Conservation (phyloP, 1,139 yeast genomes). For the Maudiozyma humilis region DNA sequence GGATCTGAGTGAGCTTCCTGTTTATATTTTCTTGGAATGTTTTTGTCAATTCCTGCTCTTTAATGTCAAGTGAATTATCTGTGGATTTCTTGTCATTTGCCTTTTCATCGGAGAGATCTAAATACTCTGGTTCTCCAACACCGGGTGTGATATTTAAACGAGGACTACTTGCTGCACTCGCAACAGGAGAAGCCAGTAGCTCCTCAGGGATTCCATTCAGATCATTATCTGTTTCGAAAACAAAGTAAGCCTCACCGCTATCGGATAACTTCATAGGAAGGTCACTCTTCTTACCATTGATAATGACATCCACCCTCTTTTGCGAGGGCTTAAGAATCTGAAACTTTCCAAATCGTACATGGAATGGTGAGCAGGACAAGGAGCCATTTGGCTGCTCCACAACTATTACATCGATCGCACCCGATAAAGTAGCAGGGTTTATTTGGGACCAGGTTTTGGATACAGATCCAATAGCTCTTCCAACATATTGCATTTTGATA, state of each 20-base stretch:
- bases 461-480: conserved; percentile 87
- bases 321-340: conserved; percentile 92
- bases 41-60: conserved; percentile 17
- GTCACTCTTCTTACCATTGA: conserved; percentile 73
- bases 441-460: conserved; percentile 96
- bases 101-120: conserved; percentile 33
- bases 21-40: conserved; percentile 47
- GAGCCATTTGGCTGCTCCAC: conserved; percentile 86
- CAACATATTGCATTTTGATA: conserved; percentile 79
- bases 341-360: conserved; percentile 89
- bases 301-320: conserved; percentile 81
- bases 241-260: conserved; percentile 97
- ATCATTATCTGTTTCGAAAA: conserved; percentile 68
- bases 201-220: conserved; percentile 60
- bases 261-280: conserved; percentile 95
- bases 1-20: conserved; percentile 53
- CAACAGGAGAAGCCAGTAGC: conserved; percentile 83
- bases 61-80: background rate
- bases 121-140: conserved; percentile 50
- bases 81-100: conserved; percentile 2
- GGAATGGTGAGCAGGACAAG: conserved; percentile 91
- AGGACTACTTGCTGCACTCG: conserved; percentile 72
- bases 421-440: conserved; percentile 91
- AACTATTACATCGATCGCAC: conserved; percentile 95
- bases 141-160: conserved; percentile 6